Evolutionary conservation across 768 basidiomycete genomes (phyloP), one percentile per base, ranked within the genome.

Genomic region (Trichaptum fuscoviolaceum): DNA sequence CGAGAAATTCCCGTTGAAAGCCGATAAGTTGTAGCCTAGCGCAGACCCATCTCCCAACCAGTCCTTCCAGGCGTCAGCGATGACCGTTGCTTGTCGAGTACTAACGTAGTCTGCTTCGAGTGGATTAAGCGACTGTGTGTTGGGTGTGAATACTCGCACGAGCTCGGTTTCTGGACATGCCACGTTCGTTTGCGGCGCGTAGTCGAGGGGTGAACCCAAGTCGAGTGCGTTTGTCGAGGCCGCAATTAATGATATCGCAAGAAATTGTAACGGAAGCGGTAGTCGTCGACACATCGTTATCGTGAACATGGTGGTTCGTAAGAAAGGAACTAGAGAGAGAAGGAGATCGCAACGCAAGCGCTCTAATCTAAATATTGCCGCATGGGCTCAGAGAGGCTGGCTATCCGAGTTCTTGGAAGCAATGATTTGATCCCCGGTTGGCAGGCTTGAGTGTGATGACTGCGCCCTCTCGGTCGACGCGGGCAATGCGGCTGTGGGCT

Each of bases 21-120:
- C 66, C 17, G 78, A 70, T n/a, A 86, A 66, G 66, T 81, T 76
- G 73, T 89, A 89, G 1, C 87, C 84, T 12, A 87, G 76, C 58
- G 72, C 67, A 1, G 83, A 82, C 8, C 80, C 83, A 69, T 89
- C 76, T 0, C 84, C 84, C 58, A 90, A 67, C 87, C 89, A 91
- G 35, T 79, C 77, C 7, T 73, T 74, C 87, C 88, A 90, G 8
- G 85, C 85, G 26, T 71, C 69, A 0, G 81, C 79, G 2, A 86
- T 71, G 63, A 80, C 76, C 9, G 72, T 74, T 3, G 78, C 71
- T 23, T 80, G 73, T 9, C 88, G 81, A 5, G 75, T 71, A 9
- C 71, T 35, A 36, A 89, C 73, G 70, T 88, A 90, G 0, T 75
- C 75, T 0, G 63, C 63, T 71, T 90, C 89, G 20, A 72, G 71